phyloP scores from a whole-genome alignment of 768 basidiomycete species.

The Rhizopogon vinicolor region DNA sequence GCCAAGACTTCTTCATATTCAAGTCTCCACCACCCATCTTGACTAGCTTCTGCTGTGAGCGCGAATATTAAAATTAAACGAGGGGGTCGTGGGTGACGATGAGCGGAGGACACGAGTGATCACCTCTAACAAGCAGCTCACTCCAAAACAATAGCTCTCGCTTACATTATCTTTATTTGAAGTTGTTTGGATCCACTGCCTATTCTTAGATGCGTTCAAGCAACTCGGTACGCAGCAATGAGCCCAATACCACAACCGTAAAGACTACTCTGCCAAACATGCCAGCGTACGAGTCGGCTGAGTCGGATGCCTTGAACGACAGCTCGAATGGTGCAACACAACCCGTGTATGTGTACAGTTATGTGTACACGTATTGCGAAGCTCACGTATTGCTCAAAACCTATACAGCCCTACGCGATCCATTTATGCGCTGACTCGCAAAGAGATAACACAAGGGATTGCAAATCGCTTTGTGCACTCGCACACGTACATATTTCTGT shows the following conservation, averaged over 20 bases:
- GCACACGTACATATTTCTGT: conserved; percentile 80
- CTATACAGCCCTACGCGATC: conserved; percentile 63
- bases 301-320: conserved; percentile 32
- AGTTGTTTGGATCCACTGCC: conserved; percentile 20
- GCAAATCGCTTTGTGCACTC: conserved; percentile 92
- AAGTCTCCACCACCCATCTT: conserved; percentile 99
- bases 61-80: not conserved
- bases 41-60: conserved; percentile 21
- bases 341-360: conserved; percentile 23
- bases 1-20: conserved; percentile 99
- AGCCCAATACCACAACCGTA: conserved; percentile 1
- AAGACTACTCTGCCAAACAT: conserved; percentile 21
- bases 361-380: not conserved
- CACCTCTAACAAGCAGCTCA: no score
- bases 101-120: conserved; percentile 6
- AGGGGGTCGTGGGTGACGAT: conserved; percentile 7
- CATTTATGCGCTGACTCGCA: conserved; percentile 78
- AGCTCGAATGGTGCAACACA: conserved; percentile 13
- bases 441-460: conserved; percentile 79
- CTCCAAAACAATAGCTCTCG: not conserved
- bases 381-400: conserved; percentile 13
- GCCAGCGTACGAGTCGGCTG: conserved; percentile 26
- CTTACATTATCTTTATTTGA: conserved; percentile 22
- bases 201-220: not conserved
- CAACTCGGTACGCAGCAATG: not conserved